Base-by-base conservation (phyloP, 2,329 filamentous ascomycete genomes). In the Arthrocladium fulminans region DNA sequence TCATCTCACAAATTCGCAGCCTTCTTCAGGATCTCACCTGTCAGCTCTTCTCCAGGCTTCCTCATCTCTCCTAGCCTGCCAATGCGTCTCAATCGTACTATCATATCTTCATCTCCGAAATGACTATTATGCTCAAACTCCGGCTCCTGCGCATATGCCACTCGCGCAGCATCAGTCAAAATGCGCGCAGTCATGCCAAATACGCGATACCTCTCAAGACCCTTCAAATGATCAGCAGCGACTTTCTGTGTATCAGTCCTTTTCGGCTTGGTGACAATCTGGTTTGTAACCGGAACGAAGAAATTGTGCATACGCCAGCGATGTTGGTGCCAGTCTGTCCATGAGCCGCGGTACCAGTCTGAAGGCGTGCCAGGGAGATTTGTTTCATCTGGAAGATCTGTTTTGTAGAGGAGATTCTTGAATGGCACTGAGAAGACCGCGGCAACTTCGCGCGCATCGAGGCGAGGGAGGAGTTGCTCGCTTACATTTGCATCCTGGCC, bases 161-260 rank as follows among this genome's bases (percentile, higher is more conserved):
- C 75, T 53, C 86, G 74, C 27, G 90, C 89, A 3, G 85, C 84
- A 67, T 97, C 90, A 3, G 96, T 86, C 47, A 96, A 65, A 47
- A 97, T 90, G 45, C 88, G 74, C 2, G 88, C 90, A 46, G 90
- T 97, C 87, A 97, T 90, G 13, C 90, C 90, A 77, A 89, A 96
- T 3, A 97, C 88, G 57, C 85, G 81, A 67, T 92, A 95, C 30
- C 84, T 73, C 35, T 69, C 69, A 38, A 74, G 56, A 8, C 64
- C 70, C 49, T 77, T 70, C 13, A 75, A 58, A 23, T 62, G 49
- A 25, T 58, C 60, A 27, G 64, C 61, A 7, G 63, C 62, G 22
- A 51, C 50, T 46, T 70, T 68, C 62, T 79, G 66, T 5, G 35
- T 41, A 49, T 66, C 67, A 48, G 63, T 63, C 41, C 50, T 51